phyloP scores from a whole-genome alignment of 2,329 filamentous ascomycete species.

The Phaeosphaeria sp. region DNA sequence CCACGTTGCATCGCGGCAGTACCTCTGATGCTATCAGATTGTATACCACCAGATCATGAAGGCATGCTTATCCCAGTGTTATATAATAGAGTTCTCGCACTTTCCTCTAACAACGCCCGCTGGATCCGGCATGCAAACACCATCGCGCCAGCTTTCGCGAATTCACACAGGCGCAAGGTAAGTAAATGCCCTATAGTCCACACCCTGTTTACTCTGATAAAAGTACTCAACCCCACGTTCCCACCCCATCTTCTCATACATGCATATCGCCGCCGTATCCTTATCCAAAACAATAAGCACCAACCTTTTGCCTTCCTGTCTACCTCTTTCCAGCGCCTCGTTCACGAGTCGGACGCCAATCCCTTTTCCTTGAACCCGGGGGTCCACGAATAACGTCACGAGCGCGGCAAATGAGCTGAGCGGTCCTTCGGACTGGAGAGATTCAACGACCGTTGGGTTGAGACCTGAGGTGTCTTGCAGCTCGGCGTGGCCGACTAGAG shows the following conservation, averaged over 20 bases:
- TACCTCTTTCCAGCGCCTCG: not conserved
- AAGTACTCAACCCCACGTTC: not conserved
- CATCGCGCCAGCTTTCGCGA: not conserved
- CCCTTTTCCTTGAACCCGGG: conserved; percentile 1
- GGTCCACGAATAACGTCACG: conserved; percentile 2
- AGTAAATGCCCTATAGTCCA: not conserved
- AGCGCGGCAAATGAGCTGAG: conserved; percentile 2
- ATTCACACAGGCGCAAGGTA: conserved; percentile 1
- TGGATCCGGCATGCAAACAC: no score
- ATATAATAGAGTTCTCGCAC: not conserved
- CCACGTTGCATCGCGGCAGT: no score
- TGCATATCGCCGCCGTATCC: conserved; percentile 2
- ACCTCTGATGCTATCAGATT: no score
- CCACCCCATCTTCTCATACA: conserved; percentile 8
- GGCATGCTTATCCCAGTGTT: no score
- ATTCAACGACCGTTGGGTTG: not conserved
- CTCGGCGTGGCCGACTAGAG: conserved; percentile 1
- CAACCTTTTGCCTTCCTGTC: not conserved
- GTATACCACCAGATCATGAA: no score
- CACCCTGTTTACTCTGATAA: conserved; percentile 1
- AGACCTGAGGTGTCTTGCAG: not conserved
- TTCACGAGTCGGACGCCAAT: conserved; percentile 1
- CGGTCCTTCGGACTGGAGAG: not conserved
- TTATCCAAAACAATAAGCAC: conserved; percentile 6
- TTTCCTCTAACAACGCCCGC: no score